Evolutionary conservation across 306 rosid species (phyloP), one percentile per base, ranked within the genome.

Genomic region (Ziziphus jujuba): DNA sequence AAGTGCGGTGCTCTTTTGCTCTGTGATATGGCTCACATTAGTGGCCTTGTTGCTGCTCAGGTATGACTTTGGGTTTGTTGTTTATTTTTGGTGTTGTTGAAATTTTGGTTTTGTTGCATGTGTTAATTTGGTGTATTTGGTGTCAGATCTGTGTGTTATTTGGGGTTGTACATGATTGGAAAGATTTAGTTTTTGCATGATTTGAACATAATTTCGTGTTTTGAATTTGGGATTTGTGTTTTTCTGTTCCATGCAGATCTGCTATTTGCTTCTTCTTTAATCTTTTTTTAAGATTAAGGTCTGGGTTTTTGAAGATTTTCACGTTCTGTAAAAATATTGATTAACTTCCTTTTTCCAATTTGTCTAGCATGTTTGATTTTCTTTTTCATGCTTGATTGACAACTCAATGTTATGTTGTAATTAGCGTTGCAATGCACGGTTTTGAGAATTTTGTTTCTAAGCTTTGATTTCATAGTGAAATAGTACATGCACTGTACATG

Each of bases 11-110:
- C 97, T 0, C 93, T 89, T 31, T 57, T 91, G 79, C 91, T 91
- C 2, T 91, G 95, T 69, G 96, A 91, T 22, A 91, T 91, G 97
- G 97, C 97, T 64, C 97, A 91, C 74, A 89, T 89, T 58, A 89
- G 97, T 78, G 97, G 97, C 20, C 97, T 91, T 59, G 97, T 91
- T 72, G 89, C 90, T 68, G 96, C 97, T 68, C 96, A 91, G 97
- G 97, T 91, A 66, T 8, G 36, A 17, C 10, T 33, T 1, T 38
- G 1, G 7, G 28, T 22, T 52, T 0, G 7, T 31, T 38, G 7
- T 16, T 19, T 40, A 19, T 2, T n/a, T 57, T 44, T 19, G 0
- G 6, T 23, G 14, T 34, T 16, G 2, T 40, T 9, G 7, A 58
- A 16, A 0, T 11, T 40, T 49, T 44, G 23, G 31, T 51, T 17